phyloP scores from a whole-genome alignment of 1,284 basidiomycete genomes.

The Ceratobasidium sp. region DNA sequence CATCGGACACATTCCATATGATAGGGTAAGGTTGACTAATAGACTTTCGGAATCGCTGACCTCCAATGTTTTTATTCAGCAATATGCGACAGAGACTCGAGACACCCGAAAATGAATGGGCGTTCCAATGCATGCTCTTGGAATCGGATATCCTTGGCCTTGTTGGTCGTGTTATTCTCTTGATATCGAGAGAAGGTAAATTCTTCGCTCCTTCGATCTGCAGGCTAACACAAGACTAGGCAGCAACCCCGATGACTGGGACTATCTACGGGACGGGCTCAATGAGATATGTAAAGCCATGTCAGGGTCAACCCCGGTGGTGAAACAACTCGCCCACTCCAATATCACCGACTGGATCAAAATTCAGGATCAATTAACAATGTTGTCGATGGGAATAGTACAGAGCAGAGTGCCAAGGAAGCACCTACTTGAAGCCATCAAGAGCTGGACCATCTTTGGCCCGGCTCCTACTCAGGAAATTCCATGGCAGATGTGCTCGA shows the following conservation, averaged over 20 bases:
- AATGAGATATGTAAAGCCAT: not conserved
- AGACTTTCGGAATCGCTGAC: too few species aligned
- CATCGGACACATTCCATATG: not conserved
- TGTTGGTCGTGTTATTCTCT: constrained; percentile 22
- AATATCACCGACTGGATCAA: not conserved
- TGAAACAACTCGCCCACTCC: not conserved
- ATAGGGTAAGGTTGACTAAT: constrained; percentile 11
- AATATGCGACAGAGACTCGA: not conserved
- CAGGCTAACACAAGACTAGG: not conserved
- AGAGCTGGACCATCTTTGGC: not conserved
- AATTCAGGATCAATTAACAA: not conserved
- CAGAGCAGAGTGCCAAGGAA: not conserved
- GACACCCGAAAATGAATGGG: not conserved
- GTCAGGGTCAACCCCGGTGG: not conserved
- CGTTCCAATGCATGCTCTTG: not conserved
- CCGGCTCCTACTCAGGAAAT: not conserved
- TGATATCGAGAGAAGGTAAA: constrained; percentile 12
- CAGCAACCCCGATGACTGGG: not conserved
- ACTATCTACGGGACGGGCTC: not conserved
- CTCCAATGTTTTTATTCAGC: not conserved
- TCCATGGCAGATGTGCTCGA: not conserved
- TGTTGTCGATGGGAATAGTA: not conserved
- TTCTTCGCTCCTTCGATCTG: not conserved
- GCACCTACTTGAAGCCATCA: constrained; percentile 1
- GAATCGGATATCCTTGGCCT: not conserved